These are phyloP conservation scores for Blastobotrys terrestris DNA, from an alignment of 805 yeast species.

Conservation along the genomic window DNA sequence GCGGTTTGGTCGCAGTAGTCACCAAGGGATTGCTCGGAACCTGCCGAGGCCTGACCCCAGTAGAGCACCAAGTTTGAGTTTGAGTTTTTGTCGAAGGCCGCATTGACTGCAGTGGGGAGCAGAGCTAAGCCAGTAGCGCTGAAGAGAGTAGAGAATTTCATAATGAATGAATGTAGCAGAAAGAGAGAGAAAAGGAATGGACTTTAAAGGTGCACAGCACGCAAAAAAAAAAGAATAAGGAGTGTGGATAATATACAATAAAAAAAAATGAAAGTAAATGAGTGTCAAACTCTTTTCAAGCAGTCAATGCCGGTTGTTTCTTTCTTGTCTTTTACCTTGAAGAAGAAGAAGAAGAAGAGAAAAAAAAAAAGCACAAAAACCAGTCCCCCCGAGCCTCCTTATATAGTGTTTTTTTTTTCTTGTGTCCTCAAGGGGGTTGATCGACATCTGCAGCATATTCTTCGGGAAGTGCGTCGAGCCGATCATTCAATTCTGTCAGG, in stretches of 20 bases:
- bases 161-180: neutral
- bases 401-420: neutral
- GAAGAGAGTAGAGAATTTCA: neutral
- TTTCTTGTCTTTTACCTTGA: neutral
- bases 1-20: constrained; percentile 61
- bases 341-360: too few relatives aligned
- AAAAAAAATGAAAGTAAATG: neutral
- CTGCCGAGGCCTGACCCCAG: constrained; percentile 81
- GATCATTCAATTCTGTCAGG: neutral
- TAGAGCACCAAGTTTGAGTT: constrained; percentile 62
- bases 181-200: neutral
- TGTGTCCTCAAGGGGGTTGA: neutral
- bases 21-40: constrained; percentile 41
- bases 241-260: neutral
- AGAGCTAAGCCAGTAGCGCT: constrained; percentile 3
- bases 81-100: constrained; percentile 26
- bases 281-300: neutral
- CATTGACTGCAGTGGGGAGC: constrained; percentile 6
- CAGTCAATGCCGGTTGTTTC: too few relatives aligned
- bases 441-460: neutral
- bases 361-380: too few relatives aligned
- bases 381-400: neutral
- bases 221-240: neutral
- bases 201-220: neutral
- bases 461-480: neutral